A percentile compares a stretch with the other conserved stretches of the same genome.
Evolutionary conservation across 129 eudicot genomes (phyloP).

Genomic region (Flaveria bidentis): DNA sequence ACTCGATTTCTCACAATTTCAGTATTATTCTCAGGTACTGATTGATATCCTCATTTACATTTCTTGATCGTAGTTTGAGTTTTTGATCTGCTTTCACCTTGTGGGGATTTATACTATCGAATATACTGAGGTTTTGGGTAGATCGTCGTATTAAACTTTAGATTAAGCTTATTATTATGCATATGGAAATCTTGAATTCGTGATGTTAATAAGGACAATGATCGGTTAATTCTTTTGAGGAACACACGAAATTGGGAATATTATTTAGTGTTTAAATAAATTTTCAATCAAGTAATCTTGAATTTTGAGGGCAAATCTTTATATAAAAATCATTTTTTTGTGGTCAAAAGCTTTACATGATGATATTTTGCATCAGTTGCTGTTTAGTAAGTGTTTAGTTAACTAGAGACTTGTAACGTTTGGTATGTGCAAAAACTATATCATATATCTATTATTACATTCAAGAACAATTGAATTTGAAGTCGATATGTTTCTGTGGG

Average conservation of each 20-base stretch:
- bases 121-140: neutral
- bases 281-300: neutral
- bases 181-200: neutral
- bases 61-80: neutral
- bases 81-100: slow-evolving; percentile 1
- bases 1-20: slow-evolving; percentile 24
- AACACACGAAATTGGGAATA: too few species aligned
- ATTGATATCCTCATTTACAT: too few species aligned
- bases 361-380: too few species aligned
- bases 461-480: neutral
- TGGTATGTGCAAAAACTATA: slow-evolving; percentile 1
- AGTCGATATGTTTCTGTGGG: neutral
- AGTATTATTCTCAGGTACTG: slow-evolving; percentile 22
- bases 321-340: too few species aligned
- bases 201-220: neutral
- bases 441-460: neutral
- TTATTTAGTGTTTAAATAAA: too few species aligned
- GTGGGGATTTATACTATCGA: neutral
- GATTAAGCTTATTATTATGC: neutral
- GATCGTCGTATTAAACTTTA: too few species aligned
- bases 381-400: neutral
- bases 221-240: neutral
- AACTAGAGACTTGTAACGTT: neutral
- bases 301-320: neutral
- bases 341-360: too few species aligned